Percentiles rank a stretch among this genome's conserved stretches.
Evolutionary conservation across 768 basidiomycete genomes (phyloP).

Genomic region (Cystobasidium ongulense): DNA sequence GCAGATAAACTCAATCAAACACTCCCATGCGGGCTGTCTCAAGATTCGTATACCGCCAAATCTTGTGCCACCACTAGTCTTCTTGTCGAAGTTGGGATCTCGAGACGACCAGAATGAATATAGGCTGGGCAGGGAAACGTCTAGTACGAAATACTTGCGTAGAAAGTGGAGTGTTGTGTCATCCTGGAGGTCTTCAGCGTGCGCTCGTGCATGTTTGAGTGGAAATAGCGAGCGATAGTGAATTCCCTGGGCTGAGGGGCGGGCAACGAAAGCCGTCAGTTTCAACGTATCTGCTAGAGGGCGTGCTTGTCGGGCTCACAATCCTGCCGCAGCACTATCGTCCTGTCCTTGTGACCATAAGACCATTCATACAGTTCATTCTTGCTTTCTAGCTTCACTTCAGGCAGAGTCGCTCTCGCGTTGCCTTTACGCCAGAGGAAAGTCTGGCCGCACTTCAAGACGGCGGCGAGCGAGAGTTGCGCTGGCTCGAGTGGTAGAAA

Average conservation of each 20-base stretch:
- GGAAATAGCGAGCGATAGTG: slow-evolving; percentile 64
- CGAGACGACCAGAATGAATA: slow-evolving; percentile 66
- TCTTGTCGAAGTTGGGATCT: slow-evolving; percentile 64
- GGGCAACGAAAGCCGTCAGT: not conserved
- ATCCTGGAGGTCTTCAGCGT: slow-evolving; percentile 48
- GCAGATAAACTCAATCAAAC: slow-evolving; percentile 89
- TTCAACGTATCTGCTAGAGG: not conserved
- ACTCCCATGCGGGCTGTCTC: slow-evolving; percentile 93
- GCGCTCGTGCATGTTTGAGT: slow-evolving; percentile 35
- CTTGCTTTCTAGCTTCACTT: not conserved
- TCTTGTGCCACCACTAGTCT: slow-evolving; percentile 46
- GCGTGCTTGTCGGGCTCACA: slow-evolving; percentile 33
- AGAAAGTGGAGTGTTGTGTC: slow-evolving; percentile 68
- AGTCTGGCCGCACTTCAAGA: slow-evolving; percentile 72
- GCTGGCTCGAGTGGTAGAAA: slow-evolving; percentile 56
- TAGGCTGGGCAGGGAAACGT: slow-evolving; percentile 60
- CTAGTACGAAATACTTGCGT: slow-evolving; percentile 79
- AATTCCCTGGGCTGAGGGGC: slow-evolving; percentile 7
- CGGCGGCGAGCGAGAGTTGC: slow-evolving; percentile 69
- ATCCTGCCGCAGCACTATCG: slow-evolving; percentile 72
- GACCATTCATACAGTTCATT: slow-evolving; percentile 60
- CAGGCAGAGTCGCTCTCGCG: slow-evolving; percentile 29
- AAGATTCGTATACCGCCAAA: slow-evolving; percentile 76
- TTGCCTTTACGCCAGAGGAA: slow-evolving; percentile 66
- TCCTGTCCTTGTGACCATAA: slow-evolving; percentile 68